phyloP scores from a whole-genome alignment of 2,329 filamentous ascomycete genomes.

The Ceratocystis huliohia region DNA sequence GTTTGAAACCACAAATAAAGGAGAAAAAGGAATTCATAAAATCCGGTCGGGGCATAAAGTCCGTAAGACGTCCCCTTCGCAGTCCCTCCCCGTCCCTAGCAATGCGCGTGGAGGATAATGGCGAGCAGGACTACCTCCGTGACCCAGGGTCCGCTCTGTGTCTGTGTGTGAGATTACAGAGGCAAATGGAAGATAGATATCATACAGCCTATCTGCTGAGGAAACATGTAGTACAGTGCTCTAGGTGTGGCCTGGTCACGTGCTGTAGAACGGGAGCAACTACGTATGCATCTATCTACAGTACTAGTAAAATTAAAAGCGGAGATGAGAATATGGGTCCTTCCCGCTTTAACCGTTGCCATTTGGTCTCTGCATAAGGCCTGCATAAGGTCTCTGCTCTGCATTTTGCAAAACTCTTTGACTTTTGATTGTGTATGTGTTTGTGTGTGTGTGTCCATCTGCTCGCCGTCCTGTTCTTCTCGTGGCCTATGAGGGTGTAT shows the following conservation, averaged over 20 bases:
- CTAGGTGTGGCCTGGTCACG: not conserved
- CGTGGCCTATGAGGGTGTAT: not conserved
- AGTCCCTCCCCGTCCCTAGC: not conserved
- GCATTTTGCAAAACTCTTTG: not conserved
- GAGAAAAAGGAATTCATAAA: not conserved
- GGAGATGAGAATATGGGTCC: not conserved
- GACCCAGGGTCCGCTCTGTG: not conserved
- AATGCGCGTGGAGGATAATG: not conserved
- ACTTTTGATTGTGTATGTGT: not conserved
- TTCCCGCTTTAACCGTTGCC: slow-evolving; percentile 7
- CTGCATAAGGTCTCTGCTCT: slow-evolving; percentile 5
- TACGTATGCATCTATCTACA: not conserved
- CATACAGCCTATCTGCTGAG: not conserved
- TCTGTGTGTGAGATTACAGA: not conserved
- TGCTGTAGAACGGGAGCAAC: not conserved
- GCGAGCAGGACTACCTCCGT: not conserved
- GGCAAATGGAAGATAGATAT: not conserved
- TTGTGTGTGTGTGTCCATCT: not conserved
- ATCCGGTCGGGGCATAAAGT: not conserved
- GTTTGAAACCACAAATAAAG: not conserved
- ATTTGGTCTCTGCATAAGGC: slow-evolving; percentile 8
- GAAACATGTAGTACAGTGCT: not conserved
- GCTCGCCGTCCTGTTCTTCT: no score
- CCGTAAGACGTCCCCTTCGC: not conserved
- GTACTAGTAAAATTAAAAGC: not conserved